Percentiles rank a stretch among this genome's conserved stretches.
Conservation (phyloP, 345 rosid genomes). For the Eucalyptus albens region DNA sequence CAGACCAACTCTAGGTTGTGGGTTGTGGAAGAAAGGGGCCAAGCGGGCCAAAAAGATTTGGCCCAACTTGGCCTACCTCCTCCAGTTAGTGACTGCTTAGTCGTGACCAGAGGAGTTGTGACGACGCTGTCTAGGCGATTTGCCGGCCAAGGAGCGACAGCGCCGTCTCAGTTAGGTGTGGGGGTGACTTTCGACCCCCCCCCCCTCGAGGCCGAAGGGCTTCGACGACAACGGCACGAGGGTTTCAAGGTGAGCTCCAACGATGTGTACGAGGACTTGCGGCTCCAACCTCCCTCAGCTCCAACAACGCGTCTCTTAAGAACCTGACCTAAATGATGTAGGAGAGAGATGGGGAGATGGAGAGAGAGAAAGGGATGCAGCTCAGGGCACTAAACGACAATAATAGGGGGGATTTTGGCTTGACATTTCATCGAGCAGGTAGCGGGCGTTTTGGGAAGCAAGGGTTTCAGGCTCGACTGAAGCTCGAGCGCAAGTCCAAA, state of each 20-base stretch:
- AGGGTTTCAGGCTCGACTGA: fast-evolving
- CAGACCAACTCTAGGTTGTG: too few species aligned
- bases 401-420: too few species aligned
- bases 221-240: fast-evolving
- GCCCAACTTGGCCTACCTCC: fast-evolving
- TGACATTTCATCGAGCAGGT: too few species aligned
- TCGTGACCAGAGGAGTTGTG: fast-evolving
- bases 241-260: too few species aligned
- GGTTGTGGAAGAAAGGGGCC: fast-evolving
- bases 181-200: too few species aligned
- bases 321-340: too few species aligned
- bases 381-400: fast-evolving
- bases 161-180: fast-evolving
- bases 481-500: fast-evolving
- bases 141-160: fast-evolving
- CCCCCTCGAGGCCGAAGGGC: too few species aligned
- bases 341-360: too few species aligned
- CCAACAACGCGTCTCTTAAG: fast-evolving
- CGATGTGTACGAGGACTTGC: fast-evolving
- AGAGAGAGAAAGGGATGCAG: fast-evolving
- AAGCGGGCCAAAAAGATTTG: too few species aligned
- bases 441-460: too few species aligned
- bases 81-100: fast-evolving
- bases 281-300: too few species aligned
- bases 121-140: fast-evolving